Base-by-base conservation (phyloP, 73 alveolate species). In the Loxodes magnus region DNA sequence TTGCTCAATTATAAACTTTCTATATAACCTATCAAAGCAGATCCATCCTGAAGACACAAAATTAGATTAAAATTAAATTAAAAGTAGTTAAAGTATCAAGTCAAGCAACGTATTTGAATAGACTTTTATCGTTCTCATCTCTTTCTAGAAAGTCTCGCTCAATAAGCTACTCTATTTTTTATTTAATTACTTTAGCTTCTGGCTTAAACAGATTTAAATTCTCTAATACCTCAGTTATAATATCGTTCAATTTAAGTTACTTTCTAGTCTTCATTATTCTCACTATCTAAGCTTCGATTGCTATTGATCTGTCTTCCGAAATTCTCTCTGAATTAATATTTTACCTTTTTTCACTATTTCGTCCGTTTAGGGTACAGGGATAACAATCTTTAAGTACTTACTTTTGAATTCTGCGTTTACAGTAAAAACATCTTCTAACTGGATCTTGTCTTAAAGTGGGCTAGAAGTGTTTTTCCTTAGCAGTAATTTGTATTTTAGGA, bases 201-300 rank as follows among this genome's bases (percentile, higher is more conserved):
- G 90, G 90, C 29, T 58, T 67, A 43, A 75, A 75, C 51, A 35
- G 33, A 19, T 49, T 58, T 25, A 75, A 64, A n/a, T 41, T 29
- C 3, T 42, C 29, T 19, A 60, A 29, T 4, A 75, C 90, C 43
- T 75, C 90, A 15, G 43, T 14, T 6, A 75, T 56, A 30, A 84
- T 49, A 43, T 41, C 51, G 17, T 34, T 41, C 57, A 66, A 81
- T 12, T 67, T 74, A 62, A 84, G 33, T 41, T 30, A 46, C 53
- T 68, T 79, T 46, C 85, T 70, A 23, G 71, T 51, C 27, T 84
- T 84, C 85, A 84, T 78, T 3, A 74, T 79, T 48, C 87, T 79
- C 9, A 84, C 92, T 4, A 84, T 79, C 2, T 79, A 68, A 3
- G 93, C 96, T 42, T 84, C 93, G n/a, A 84, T 82, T 5, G 96